These are phyloP conservation scores for Mucor lusitanicus DNA, from an alignment of 371 early-diverging fungal genomes.

Conservation along the genomic window DNA sequence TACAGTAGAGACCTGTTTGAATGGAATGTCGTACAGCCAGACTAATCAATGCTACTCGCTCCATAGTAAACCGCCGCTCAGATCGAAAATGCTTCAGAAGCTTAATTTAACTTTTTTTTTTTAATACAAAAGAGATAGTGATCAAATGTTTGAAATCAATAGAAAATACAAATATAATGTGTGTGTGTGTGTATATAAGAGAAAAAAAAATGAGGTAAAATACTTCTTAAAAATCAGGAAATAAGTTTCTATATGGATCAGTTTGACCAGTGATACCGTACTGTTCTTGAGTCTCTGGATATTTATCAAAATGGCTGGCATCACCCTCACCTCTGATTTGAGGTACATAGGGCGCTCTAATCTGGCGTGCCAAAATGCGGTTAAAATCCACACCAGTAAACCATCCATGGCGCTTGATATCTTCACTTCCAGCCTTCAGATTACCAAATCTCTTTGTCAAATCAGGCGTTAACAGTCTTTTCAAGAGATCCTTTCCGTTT, in stretches of 20 bases:
- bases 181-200: not conserved
- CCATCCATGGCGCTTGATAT: conserved; percentile 93
- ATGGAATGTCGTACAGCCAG: too few relatives aligned
- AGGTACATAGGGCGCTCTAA: conserved; percentile 90
- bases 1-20: too few relatives aligned
- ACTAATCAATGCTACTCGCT: too few relatives aligned
- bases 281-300: conserved; percentile 78
- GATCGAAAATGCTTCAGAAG: too few relatives aligned
- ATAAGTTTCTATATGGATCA: conserved; percentile 22
- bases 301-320: conserved; percentile 91
- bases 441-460: conserved; percentile 89
- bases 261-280: conserved; percentile 38
- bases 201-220: not conserved
- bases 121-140: too few relatives aligned
- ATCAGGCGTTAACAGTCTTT: conserved; percentile 82
- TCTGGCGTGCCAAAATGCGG: conserved; percentile 67
- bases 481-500: conserved; percentile 85
- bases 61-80: too few relatives aligned
- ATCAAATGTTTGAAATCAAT: too few relatives aligned
- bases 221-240: conserved; percentile 26
- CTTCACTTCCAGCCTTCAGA: conserved; percentile 80
- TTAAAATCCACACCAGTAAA: conserved; percentile 94
- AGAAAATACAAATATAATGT: not conserved
- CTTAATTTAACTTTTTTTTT: too few relatives aligned
- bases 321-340: conserved; percentile 83